Evolutionary conservation across 2,329 filamentous ascomycete species (phyloP).

Genomic region (Hymenoscyphus infarciens): DNA sequence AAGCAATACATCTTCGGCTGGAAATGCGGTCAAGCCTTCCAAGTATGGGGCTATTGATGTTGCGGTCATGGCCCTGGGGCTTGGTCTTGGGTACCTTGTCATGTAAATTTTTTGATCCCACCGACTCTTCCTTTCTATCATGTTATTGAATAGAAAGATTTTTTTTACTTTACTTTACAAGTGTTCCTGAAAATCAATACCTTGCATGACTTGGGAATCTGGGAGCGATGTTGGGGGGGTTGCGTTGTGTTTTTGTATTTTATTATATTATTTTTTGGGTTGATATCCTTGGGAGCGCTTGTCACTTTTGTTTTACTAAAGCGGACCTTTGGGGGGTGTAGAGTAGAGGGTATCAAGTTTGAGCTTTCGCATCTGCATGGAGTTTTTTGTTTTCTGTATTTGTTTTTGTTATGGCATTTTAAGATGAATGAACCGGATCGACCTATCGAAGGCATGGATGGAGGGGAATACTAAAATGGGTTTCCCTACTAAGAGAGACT

Average conservation of each 20-base stretch:
- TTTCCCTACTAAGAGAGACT: too few relatives aligned
- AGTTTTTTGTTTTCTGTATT: neutral
- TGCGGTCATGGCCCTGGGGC: conserved; percentile 31
- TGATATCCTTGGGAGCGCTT: neutral
- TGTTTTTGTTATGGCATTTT: neutral
- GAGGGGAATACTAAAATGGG: too few relatives aligned
- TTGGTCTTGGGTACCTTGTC: conserved; percentile 34
- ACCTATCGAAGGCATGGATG: too few relatives aligned
- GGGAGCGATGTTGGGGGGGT: too few relatives aligned
- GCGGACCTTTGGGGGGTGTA: neutral
- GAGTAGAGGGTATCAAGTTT: conserved; percentile 2
- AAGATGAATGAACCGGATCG: too few relatives aligned
- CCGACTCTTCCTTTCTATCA: neutral
- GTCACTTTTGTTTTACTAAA: neutral
- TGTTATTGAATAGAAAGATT: neutral
- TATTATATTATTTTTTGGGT: neutral
- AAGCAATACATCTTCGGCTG: neutral
- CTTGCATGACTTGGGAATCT: too few relatives aligned
- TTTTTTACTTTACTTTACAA: neutral
- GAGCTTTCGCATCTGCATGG: conserved; percentile 4
- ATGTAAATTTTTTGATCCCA: conserved; percentile 29
- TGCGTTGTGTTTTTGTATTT: neutral
- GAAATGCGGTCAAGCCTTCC: conserved; percentile 22
- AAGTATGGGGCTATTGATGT: conserved; percentile 31
- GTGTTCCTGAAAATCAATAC: too few relatives aligned